Base-by-base conservation (phyloP, 2,329 filamentous ascomycete species). In the Cordyceps tenuipes region DNA sequence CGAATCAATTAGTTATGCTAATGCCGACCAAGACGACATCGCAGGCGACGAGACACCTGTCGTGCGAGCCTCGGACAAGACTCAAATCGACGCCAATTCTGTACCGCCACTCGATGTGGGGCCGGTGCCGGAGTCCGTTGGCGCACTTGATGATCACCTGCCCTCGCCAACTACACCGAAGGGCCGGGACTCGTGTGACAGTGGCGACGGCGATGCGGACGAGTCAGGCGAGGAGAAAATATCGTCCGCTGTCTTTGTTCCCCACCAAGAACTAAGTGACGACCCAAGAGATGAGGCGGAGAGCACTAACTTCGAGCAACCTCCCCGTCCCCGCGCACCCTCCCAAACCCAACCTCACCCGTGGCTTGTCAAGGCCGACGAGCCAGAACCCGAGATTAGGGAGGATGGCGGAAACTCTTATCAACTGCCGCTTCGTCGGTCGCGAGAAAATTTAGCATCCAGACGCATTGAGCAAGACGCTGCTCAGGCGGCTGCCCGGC, bases 191-290 rank as follows among this genome's bases (percentile, higher is more conserved):
- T 71, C 69, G 51, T 70, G 71, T 53, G 77, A 79, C 63, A 67
- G 62, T 41, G 62, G 58, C n/a, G 67, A 70, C 46, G 63, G 62
- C 19, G 79, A 82, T 50, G 77, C 75, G 19, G 81, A 84, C 46
- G 81, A 84, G 61, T 91, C 88, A 15, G 87, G 89, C 61, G 86
- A 89, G 70, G 90, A 94, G 71, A 90, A 93, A 72, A 91, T 94
- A 63, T 91, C 88, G n/a, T 93, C 89, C 36, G 90, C 90, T 26
- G 80, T 91, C 46, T 94, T 94, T 70, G 79, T 91, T 52, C 90
- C 90, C 47, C 90, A 93, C 75, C 85, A 90, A 66, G 80, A 79
- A 49, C 72, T 78, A 46, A 77, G 68, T 50, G 72, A 73, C 53
- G 64, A 69, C 50, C 68, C 72, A 57, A 63, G 65, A 59, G 63